Conservation (phyloP, 2,329 filamentous ascomycete species). For the Colletotrichum chrysophilum region DNA sequence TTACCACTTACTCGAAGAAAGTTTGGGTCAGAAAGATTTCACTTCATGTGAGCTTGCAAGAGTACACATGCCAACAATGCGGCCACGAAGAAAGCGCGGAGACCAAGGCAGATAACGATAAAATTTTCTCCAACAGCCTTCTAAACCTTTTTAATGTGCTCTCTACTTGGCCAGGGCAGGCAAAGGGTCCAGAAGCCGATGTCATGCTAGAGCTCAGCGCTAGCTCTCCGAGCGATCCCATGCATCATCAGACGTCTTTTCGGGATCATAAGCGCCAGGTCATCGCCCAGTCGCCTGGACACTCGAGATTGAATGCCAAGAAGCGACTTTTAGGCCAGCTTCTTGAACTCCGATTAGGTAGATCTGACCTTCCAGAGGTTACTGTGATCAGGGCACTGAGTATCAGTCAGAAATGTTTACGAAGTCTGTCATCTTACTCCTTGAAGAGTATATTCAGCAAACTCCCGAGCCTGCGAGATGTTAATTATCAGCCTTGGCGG, state of each 20-base stretch:
- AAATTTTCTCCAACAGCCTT: neutral
- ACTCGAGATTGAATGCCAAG: neutral
- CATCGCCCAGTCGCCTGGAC: neutral
- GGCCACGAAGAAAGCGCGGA: neutral
- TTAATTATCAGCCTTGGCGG: too few relatives aligned
- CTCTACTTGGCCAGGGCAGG: neutral
- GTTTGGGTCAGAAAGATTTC: neutral
- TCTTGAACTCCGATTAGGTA: neutral
- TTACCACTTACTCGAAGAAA: neutral
- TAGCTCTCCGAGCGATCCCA: neutral
- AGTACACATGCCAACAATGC: neutral
- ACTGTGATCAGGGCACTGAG: neutral
- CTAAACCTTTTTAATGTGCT: rapidly evolving
- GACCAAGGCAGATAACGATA: neutral
- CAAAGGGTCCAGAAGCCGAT: rapidly evolving
- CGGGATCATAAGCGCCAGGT: neutral
- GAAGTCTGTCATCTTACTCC: too few relatives aligned
- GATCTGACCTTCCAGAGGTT: neutral
- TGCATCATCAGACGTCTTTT: neutral
- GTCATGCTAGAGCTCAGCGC: neutral
- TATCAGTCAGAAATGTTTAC: too few relatives aligned
- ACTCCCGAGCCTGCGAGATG: too few relatives aligned
- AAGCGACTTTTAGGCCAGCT: neutral
- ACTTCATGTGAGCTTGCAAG: neutral
- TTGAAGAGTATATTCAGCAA: too few relatives aligned